Conservation (phyloP, 331 rosid genomes). For the Pyrus hybrid region DNA sequence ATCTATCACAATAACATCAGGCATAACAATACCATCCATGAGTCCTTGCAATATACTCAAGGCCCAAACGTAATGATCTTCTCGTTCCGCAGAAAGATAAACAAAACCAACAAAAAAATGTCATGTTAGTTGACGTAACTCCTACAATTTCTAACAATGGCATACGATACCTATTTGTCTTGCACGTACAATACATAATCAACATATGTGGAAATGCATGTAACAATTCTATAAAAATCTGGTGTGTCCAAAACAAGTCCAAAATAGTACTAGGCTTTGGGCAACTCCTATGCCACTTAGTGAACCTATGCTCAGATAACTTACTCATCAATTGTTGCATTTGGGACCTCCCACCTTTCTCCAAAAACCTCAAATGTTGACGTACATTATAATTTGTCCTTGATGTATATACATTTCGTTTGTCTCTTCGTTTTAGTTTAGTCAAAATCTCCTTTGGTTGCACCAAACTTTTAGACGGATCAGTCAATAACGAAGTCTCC, state of each 20-base stretch:
- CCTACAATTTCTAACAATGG: not conserved
- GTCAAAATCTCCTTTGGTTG: not conserved
- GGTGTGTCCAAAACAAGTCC: no score
- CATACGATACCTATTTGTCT: not conserved
- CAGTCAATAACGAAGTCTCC: not conserved
- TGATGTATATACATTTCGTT: no score
- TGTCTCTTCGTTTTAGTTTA: not conserved
- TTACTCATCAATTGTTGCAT: constrained; percentile 14
- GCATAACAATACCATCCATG: no score
- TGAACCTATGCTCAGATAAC: not conserved
- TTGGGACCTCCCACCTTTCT: not conserved
- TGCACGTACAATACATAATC: not conserved
- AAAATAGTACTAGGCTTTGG: no score
- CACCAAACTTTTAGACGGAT: not conserved
- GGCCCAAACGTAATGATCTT: no score
- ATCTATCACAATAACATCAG: no score
- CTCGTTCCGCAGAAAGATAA: no score
- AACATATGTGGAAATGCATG: not conserved
- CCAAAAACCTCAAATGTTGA: no score
- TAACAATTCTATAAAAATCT: not conserved
- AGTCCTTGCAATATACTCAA: no score
- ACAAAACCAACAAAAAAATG: no score
- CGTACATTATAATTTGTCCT: no score
- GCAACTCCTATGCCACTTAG: no score
- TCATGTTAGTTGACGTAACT: not conserved